Conservation (phyloP, 2,329 filamentous ascomycete species). For the Fusarium mexicanum region DNA sequence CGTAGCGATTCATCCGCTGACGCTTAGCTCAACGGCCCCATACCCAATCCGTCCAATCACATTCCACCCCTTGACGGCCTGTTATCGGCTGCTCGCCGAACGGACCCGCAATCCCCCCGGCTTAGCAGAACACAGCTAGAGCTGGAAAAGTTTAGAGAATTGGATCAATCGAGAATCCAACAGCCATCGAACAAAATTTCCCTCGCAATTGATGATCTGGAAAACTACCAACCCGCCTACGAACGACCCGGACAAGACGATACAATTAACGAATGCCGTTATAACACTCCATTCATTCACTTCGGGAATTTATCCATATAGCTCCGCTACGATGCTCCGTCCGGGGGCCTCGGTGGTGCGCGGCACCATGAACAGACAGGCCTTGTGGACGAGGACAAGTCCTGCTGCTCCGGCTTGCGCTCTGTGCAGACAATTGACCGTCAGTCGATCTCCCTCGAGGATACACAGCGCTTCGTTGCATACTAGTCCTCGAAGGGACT, state of each 20-base stretch:
- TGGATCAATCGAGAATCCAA: slow-evolving; percentile 31
- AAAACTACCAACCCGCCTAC: slow-evolving; percentile 4
- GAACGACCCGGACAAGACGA: not conserved
- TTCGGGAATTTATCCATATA: not conserved
- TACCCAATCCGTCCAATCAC: slow-evolving; percentile 16
- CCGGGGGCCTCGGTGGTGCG: slow-evolving; percentile 62
- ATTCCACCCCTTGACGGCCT: not conserved
- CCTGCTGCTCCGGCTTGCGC: slow-evolving; percentile 42
- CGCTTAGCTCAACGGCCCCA: slow-evolving; percentile 17
- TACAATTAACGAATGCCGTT: slow-evolving; percentile 23
- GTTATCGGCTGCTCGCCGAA: slow-evolving; percentile 30
- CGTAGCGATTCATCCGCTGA: slow-evolving; percentile 31
- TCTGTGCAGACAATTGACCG: slow-evolving; percentile 45
- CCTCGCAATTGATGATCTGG: slow-evolving; percentile 19
- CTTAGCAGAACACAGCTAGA: slow-evolving; percentile 37
- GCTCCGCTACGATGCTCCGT: slow-evolving; percentile 61
- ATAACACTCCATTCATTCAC: slow-evolving; percentile 2
- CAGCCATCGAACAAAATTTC: slow-evolving; percentile 34
- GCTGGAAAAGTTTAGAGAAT: slow-evolving; percentile 45
- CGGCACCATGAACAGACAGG: slow-evolving; percentile 47
- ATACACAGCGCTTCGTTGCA: slow-evolving; percentile 52
- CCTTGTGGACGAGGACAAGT: slow-evolving; percentile 33
- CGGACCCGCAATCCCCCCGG: slow-evolving; percentile 31
- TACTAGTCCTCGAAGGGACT: slow-evolving; percentile 58
- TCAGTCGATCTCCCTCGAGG: slow-evolving; percentile 49